phyloP scores from a whole-genome alignment of 2,329 filamentous ascomycete species.

The Allantophomopsis cytisporea region DNA sequence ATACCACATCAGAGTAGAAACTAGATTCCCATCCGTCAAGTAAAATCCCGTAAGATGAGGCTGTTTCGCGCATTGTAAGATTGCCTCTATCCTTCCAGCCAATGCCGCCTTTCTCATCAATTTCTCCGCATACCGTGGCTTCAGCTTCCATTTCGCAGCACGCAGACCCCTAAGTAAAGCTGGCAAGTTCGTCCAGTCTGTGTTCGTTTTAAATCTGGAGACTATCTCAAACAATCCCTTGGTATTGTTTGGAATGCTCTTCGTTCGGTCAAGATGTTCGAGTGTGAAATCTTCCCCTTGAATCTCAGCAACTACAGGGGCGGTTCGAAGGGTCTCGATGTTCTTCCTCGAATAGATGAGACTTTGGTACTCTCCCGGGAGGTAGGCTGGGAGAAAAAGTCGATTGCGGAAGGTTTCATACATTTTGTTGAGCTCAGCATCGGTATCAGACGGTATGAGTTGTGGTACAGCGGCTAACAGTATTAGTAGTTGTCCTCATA shows the following conservation, averaged over 20 bases:
- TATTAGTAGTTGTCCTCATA: background rate
- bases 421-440: constrained; percentile 35
- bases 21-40: constrained; percentile 7
- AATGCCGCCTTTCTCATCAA: constrained; percentile 7
- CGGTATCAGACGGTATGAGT: constrained; percentile 33
- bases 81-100: constrained; percentile 11
- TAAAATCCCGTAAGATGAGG: constrained; percentile 13
- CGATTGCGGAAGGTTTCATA: constrained; percentile 40
- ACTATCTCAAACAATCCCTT: constrained; percentile 8
- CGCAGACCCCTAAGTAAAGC: constrained; percentile 16
- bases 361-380: constrained; percentile 36
- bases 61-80: constrained; percentile 16
- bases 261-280: constrained; percentile 10
- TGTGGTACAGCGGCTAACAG: constrained; percentile 12
- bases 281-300: constrained; percentile 30
- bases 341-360: constrained; percentile 34
- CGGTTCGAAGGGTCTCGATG: constrained; percentile 32
- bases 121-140: background rate
- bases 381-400: constrained; percentile 47
- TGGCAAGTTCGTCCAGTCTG: constrained; percentile 19
- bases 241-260: constrained; percentile 8
- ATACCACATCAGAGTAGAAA: constrained; percentile 7
- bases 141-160: constrained; percentile 2
- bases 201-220: constrained; percentile 14
- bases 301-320: constrained; percentile 44